Base-by-base conservation (phyloP, 148 eudicot species). In the Talinum fruticosum region DNA sequence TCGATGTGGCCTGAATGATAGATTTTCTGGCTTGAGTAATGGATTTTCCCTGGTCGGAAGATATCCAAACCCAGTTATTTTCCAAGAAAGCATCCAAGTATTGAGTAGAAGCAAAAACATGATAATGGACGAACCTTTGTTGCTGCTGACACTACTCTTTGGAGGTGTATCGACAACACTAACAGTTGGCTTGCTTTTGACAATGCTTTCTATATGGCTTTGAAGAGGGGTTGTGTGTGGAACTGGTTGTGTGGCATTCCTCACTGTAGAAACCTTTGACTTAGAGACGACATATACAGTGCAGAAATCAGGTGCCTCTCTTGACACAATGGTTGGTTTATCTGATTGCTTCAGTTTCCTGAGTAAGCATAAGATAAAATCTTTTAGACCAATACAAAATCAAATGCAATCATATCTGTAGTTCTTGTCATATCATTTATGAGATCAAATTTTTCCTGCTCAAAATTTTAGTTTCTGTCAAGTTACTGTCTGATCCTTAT, bases 301-400 rank as follows among this genome's bases (percentile, higher is more conserved):
- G 84, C 99, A 92, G 83, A 95, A 95, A 80, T 92, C 97, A 38
- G 99, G 97, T 59, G 93, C 87, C 51, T 77, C 88, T 86, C 84
- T 91, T 36, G 88, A 81, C 61, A 91, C 94, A 68, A 71, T 72
- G 61, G 75, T 87, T 47, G 97, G 93, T 71, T 84, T 70, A 79
- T 92, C 99, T n/a, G 84, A 57, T 28, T 77, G 77, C 83, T 85
- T 88, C 76, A 95, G 89, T 82, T 85, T 91, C 66, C 95, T 90
- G 89, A 65, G 28, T 72, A 51, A 67, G 54, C 34, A 62, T 69
- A 23, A 21, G 44, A 41, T 14, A 71, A 18, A 66, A n/a, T 14
- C 41, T 24, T 24, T 33, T 21, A 23, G 6, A 38, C 47, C 15
- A 76, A 61, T 35, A n/a, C 66, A 62, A 62, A 28, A 62, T 28